phyloP scores from a whole-genome alignment of 1,139 yeast species.

The Saccharomyces uvarum region DNA sequence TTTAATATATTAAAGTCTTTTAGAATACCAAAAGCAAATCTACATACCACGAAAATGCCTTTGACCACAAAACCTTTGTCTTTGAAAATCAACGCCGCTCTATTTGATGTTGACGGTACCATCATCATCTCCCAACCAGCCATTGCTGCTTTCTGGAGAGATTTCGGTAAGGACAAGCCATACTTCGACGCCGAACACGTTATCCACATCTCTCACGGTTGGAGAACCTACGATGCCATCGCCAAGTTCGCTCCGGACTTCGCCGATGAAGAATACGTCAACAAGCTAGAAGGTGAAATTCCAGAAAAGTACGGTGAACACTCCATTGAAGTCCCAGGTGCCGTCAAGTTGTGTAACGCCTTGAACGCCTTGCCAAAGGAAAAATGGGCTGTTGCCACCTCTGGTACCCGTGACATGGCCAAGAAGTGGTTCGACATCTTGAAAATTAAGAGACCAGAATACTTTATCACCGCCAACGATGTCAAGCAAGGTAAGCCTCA shows the following conservation, averaged over 20 bases:
- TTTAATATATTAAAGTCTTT: neutral
- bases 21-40: conserved; percentile 3
- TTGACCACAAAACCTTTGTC: conserved; percentile 29
- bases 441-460: conserved; percentile 55
- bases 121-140: conserved; percentile 77
- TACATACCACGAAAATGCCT: conserved; percentile 19
- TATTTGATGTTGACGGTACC: conserved; percentile 84
- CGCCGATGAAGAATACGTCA: conserved; percentile 60
- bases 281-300: conserved; percentile 63
- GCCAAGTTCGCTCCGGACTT: conserved; percentile 70
- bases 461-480: conserved; percentile 75
- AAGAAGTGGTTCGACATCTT: conserved; percentile 70
- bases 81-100: conserved; percentile 36
- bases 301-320: conserved; percentile 66
- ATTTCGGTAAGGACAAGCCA: conserved; percentile 61
- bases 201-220: conserved; percentile 72
- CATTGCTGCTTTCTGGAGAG: conserved; percentile 75
- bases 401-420: conserved; percentile 74
- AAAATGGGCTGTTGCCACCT: conserved; percentile 79
- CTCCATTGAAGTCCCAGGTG: conserved; percentile 73
- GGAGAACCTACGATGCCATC: conserved; percentile 74
- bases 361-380: conserved; percentile 35
- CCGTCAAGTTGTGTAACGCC: conserved; percentile 47
- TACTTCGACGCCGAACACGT: conserved; percentile 65
- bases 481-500: conserved; percentile 76